phyloP scores from a whole-genome alignment of 75 land plant genomes.

The Sequoia sempervirens region DNA sequence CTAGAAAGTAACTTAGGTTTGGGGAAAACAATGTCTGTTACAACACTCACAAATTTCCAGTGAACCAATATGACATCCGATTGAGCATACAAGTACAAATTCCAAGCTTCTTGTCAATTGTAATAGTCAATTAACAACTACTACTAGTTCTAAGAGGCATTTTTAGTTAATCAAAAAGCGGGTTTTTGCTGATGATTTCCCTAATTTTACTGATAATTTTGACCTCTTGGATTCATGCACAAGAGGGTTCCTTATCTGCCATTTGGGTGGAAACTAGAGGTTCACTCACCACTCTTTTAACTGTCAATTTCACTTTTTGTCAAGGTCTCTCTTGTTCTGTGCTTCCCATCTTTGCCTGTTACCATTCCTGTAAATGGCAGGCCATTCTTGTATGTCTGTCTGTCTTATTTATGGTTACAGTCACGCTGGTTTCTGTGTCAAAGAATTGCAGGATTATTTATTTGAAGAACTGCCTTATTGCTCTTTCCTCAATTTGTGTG shows the following conservation, averaged over 20 bases:
- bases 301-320: not conserved
- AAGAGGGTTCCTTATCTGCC: not conserved
- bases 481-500: not conserved
- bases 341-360: not conserved
- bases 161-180: not conserved
- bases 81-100: not conserved
- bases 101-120: not conserved
- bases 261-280: not conserved
- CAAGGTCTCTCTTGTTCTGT: not conserved
- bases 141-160: not conserved
- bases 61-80: not conserved
- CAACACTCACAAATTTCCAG: not conserved
- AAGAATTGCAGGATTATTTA: not conserved
- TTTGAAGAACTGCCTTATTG: not conserved
- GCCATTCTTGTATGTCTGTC: not conserved
- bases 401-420: not conserved
- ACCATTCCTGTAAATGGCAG: not conserved
- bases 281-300: not conserved
- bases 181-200: not conserved
- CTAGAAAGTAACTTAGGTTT: not conserved
- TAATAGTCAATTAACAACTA: not conserved
- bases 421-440: not conserved
- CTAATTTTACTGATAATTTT: not conserved
- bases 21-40: not conserved
- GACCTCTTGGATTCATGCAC: not conserved